Base-by-base conservation (phyloP, 225 moss, liverwort and hornwort species). In the Pseudoscleropodium purum region DNA sequence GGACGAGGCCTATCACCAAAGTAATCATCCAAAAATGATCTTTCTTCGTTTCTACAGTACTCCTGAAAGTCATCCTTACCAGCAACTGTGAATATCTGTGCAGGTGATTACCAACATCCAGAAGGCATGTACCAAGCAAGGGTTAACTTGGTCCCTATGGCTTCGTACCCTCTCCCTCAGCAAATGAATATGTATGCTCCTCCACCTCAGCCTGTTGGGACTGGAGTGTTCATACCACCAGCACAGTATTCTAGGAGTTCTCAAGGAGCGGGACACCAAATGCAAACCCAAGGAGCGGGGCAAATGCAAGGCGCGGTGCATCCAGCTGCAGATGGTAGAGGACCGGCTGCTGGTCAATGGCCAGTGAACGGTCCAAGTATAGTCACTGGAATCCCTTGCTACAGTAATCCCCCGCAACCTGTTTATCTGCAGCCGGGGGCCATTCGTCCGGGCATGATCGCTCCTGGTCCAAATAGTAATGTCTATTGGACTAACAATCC, bases 191-290 rank as follows among this genome's bases (percentile, higher is more conserved):
- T 95, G 73, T 95, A 93, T 63, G 77, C 91, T 60, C 94, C 91
- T 84, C 92, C 94, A 62, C 91, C 92, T 30, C 94, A 95, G 89
- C 87, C 92, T 83, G 92, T 93, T 26, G 94, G 94, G 65, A 94
- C 94, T 64, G 94, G 94, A 87, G 94, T 94, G 68, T 94, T 94
- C 89, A 94, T 94, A 31, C 94, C 94, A 15, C 94, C 94, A 45
- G 91, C 91, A 9, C 94, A 94, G 52, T 94, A 92, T 78, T 90
- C 93, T 80, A 92, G 94, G 41, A 93, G n/a, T 79, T 89, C 92
- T 49, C 93, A 93, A 90, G 93, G 91, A 60, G 84, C 84, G 14
- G 84, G 84, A 68, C 93, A 91, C 69, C 93, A 93, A 86, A 90
- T 92, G 85, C 89, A 86, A 84, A 49, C 63, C 75, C 93, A 93